Percentiles rank a stretch among this genome's conserved stretches.
Evolutionary conservation across 345 rosid genomes (phyloP).

Genomic region (Populus euphratica): DNA sequence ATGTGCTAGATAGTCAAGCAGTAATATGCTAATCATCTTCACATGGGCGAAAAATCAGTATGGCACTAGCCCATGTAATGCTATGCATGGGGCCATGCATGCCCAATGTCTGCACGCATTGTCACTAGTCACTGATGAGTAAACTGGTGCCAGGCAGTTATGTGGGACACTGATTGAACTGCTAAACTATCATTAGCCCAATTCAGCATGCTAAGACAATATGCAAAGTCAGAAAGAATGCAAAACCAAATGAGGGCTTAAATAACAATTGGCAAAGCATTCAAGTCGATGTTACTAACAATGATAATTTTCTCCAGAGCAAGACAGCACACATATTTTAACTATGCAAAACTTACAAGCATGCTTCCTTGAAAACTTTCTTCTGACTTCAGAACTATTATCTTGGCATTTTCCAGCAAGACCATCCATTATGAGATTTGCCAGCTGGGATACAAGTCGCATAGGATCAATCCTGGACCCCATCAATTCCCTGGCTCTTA

Average conservation of each 20-base stretch:
- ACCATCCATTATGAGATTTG: constrained; percentile 86
- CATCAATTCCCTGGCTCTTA: constrained; percentile 90
- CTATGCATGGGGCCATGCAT: neutral
- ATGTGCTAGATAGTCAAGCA: neutral
- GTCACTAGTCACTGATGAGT: neutral
- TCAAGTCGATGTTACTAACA: neutral
- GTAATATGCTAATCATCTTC: neutral
- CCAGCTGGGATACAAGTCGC: constrained; percentile 88
- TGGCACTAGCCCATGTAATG: neutral
- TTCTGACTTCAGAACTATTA: constrained; percentile 55
- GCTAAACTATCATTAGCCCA: neutral
- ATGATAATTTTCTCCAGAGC: neutral
- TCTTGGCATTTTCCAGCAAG: constrained; percentile 69
- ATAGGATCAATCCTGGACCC: constrained; percentile 89
- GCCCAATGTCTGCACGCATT: neutral
- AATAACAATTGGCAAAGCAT: neutral
- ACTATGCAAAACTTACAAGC: constrained; percentile 43
- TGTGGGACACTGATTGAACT: neutral
- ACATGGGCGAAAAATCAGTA: neutral
- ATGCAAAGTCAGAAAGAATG: neutral
- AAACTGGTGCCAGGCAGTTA: neutral
- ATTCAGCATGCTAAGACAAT: neutral
- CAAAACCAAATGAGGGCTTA: neutral
- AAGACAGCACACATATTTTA: neutral
- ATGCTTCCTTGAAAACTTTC: constrained; percentile 53